phyloP scores from a whole-genome alignment of 2,329 filamentous ascomycete species.

The Ophiosphaerella herpotricha region DNA sequence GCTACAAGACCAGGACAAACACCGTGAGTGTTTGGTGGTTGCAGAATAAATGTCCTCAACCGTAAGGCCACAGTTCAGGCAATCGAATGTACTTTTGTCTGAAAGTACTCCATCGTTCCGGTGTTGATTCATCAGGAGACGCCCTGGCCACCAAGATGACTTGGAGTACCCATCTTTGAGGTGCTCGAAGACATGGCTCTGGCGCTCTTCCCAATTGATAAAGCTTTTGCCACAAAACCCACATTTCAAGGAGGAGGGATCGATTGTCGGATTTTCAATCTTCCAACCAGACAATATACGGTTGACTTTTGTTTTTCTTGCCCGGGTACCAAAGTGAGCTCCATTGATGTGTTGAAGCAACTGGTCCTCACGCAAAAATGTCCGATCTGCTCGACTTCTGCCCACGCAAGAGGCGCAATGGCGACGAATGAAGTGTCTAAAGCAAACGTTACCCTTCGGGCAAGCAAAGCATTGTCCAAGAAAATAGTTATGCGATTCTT shows the following conservation, averaged over 20 bases:
- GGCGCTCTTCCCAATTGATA: not conserved
- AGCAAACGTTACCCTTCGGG: not conserved
- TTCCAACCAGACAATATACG: not conserved
- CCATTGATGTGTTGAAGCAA: constrained; percentile 8
- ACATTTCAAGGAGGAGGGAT: not conserved
- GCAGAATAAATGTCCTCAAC: too few relatives aligned
- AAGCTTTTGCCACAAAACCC: not conserved
- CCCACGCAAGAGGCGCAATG: constrained; percentile 1
- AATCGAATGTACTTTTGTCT: too few relatives aligned
- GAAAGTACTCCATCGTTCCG: too few relatives aligned
- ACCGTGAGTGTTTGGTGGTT: too few relatives aligned
- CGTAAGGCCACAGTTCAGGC: too few relatives aligned
- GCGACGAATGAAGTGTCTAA: not conserved
- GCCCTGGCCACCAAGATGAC: not conserved
- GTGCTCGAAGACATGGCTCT: not conserved
- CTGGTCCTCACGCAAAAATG: constrained; percentile 10
- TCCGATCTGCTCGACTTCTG: not conserved
- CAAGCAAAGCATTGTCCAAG: not conserved
- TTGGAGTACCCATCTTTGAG: not conserved
- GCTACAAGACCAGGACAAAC: too few relatives aligned
- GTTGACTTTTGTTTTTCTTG: not conserved
- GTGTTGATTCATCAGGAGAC: not conserved
- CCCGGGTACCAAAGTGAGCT: not conserved
- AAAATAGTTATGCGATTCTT: not conserved
- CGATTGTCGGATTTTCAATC: not conserved